phyloP scores from a whole-genome alignment of 805 yeast species.

The Saturnispora dispora region DNA sequence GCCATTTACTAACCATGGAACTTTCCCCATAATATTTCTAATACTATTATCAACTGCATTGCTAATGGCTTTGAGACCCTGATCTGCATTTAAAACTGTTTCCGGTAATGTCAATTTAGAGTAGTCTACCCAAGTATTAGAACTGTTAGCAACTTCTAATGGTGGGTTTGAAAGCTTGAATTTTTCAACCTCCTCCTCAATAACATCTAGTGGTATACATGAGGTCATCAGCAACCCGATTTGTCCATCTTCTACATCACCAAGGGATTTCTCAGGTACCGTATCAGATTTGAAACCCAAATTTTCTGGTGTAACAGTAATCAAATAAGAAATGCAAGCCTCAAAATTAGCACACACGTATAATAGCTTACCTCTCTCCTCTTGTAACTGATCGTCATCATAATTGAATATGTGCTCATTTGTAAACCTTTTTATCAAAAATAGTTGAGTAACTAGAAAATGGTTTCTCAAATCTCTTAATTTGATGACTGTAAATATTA shows the following conservation, averaged over 20 bases:
- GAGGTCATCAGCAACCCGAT: slow-evolving; percentile 10
- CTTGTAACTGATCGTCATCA: slow-evolving; percentile 17
- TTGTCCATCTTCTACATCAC: slow-evolving; percentile 1
- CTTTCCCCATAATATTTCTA: slow-evolving; percentile 26
- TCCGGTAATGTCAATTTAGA: slow-evolving; percentile 12
- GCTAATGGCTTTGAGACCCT: slow-evolving; percentile 28
- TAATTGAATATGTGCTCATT: slow-evolving; percentile 22
- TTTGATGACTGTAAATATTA: slow-evolving; percentile 27
- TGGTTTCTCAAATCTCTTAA: slow-evolving; percentile 23
- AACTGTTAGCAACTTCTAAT: slow-evolving; percentile 3
- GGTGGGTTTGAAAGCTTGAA: slow-evolving; percentile 12
- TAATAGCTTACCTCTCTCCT: slow-evolving; percentile 26
- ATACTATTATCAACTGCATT: slow-evolving; percentile 29
- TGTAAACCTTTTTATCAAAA: slow-evolving; percentile 27
- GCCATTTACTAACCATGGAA: slow-evolving; percentile 22
- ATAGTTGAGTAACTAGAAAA: slow-evolving; percentile 25
- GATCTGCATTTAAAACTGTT: slow-evolving; percentile 27
- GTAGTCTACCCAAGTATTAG: slow-evolving; percentile 12
- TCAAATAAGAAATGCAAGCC: slow-evolving; percentile 28
- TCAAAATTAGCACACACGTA: slow-evolving; percentile 30
- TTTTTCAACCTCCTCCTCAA: slow-evolving; percentile 20
- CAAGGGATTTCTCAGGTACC: slow-evolving; percentile 7
- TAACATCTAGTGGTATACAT: slow-evolving; percentile 21
- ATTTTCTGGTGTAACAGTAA: slow-evolving; percentile 27
- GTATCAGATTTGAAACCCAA: slow-evolving; percentile 19